Evolutionary conservation across 2,329 filamentous ascomycete genomes (phyloP), one percentile per base, ranked within the genome.

Genomic region (Penicillium nordicum): DNA sequence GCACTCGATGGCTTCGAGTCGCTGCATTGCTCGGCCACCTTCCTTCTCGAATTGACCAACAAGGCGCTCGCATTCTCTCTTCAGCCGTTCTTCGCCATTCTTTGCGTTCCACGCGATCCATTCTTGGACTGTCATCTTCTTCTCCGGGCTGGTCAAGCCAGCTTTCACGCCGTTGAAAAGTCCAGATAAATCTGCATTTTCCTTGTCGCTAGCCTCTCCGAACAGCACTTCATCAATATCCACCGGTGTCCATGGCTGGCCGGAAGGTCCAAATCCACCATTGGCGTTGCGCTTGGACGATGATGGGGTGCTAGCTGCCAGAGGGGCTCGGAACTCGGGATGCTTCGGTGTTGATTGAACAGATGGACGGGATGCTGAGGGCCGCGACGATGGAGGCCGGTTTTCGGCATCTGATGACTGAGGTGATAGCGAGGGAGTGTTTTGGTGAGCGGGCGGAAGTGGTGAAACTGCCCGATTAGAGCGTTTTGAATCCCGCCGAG

Each of bases 101-200:
- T 83, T 82, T 0, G 94, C 94, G 63, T 94, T 92, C 74, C 87
- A 84, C 56, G 86, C 80, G 38, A 99, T 88, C 91, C 93, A 99
- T 73, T 97, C 87, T 72, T 96, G 91, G 0, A 97, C 90, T 5
- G 87, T 93, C 92, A 99, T 96, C 37, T 82, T 80, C 78, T 88
- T 92, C 77, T 97, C 94, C 0, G 86, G 84, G 51, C 82, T 88
- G 2, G 84, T 88, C 51, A 99, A 75, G 14, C 83, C 83, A 0
- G 80, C 80, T 12, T 84, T 85, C 38, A 81, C 78, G 12, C 68
- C 72, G 54, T 78, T 79, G 16, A 87, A 70, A 27, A 84, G 76
- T 10, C 76, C 73, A 18, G 77, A 76, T 2, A 78, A 67, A 60
- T 74, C 76, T 0, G 75, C 73, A 53, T 84, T 85, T 63, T 87